Evolutionary conservation across 116 monocot species (phyloP).

Genomic region (Phalaenopsis hybrid): DNA sequence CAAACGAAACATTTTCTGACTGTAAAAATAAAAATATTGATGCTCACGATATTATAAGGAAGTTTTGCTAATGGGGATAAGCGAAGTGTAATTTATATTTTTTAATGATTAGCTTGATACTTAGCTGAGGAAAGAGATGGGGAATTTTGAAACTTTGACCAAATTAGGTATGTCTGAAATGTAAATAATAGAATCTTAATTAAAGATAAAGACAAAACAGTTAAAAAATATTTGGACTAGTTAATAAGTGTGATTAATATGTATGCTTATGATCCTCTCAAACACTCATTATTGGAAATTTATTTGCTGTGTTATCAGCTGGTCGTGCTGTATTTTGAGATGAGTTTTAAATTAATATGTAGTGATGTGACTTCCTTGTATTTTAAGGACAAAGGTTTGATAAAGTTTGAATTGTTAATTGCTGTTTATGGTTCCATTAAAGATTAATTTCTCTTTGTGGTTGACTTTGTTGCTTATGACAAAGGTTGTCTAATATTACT

Average conservation of each 20-base stretch:
- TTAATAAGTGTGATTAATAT: not conserved
- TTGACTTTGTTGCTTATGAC: conserved; percentile 6
- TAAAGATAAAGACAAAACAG: not conserved
- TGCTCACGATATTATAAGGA: too few relatives aligned
- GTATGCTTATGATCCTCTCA: not conserved
- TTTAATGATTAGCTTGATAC: not conserved
- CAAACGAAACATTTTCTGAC: too few relatives aligned
- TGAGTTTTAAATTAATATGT: not conserved
- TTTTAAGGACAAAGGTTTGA: not conserved
- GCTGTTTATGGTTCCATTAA: not conserved
- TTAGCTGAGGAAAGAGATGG: not conserved
- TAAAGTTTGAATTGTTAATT: conserved; percentile 4
- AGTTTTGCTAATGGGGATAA: too few relatives aligned
- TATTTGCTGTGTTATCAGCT: not conserved
- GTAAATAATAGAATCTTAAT: not conserved
- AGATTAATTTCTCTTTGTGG: not conserved
- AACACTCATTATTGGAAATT: not conserved
- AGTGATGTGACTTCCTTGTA: not conserved
- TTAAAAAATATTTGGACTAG: not conserved
- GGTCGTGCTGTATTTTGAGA: not conserved
- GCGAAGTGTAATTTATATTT: too few relatives aligned
- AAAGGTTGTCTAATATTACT: conserved; percentile 6
- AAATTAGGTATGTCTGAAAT: not conserved
- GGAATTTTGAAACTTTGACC: not conserved
- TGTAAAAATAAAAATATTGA: too few relatives aligned